Evolutionary conservation across 2,329 filamentous ascomycete genomes (phyloP).

Genomic region (Ramularia endophylla): DNA sequence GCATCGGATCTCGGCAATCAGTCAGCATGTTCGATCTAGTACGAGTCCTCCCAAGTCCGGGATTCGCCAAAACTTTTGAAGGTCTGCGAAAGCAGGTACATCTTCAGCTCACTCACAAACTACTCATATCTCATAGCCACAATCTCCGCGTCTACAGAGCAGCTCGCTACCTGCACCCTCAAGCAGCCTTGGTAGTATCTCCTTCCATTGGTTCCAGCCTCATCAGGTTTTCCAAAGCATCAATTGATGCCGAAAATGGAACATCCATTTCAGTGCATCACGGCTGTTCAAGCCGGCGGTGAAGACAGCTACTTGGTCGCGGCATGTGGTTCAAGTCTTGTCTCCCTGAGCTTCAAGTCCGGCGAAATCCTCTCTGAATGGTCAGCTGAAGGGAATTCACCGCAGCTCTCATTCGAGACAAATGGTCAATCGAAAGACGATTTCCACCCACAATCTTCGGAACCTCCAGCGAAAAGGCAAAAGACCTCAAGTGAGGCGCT

Average conservation of each 20-base stretch:
- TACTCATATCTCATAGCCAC: too few species aligned
- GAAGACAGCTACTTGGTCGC: conserved; percentile 56
- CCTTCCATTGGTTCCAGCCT: too few species aligned
- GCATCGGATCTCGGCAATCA: too few species aligned
- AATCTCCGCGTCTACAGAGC: too few species aligned
- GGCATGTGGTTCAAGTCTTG: conserved; percentile 65
- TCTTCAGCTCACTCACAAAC: too few species aligned
- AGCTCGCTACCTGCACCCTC: too few species aligned
- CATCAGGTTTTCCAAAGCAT: too few species aligned
- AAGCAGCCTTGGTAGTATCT: too few species aligned
- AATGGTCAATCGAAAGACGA: background rate
- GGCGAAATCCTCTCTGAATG: conserved; percentile 57
- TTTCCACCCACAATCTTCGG: background rate
- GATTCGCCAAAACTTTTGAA: too few species aligned
- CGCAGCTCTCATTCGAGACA: background rate
- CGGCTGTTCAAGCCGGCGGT: conserved; percentile 14
- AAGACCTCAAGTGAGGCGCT: conserved; percentile 22
- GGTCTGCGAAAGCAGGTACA: too few species aligned
- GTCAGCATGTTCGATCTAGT: too few species aligned
- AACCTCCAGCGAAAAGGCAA: conserved; percentile 28
- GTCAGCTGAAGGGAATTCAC: conserved; percentile 34
- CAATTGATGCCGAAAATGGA: conserved; percentile 22
- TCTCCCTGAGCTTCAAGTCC: conserved; percentile 57
- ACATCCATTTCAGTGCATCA: conserved; percentile 39
- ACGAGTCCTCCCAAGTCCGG: too few species aligned